A percentile compares a stretch with the other conserved stretches of the same genome.
phyloP scores from a whole-genome alignment of 441 rosid species.

The Viola pubescens region DNA sequence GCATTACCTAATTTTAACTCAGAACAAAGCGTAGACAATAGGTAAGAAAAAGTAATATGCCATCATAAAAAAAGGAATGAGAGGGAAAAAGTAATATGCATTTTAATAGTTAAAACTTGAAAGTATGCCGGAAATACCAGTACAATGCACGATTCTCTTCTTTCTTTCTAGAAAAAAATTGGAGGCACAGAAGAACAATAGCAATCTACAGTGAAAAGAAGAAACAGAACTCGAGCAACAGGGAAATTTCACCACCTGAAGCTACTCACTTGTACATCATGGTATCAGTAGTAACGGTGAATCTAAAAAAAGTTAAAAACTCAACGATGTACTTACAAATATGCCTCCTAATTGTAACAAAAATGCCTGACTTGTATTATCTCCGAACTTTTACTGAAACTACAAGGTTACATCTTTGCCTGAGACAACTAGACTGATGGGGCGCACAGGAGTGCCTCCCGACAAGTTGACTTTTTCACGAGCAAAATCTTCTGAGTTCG shows the following conservation, averaged over 20 bases:
- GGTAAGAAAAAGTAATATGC: too few species aligned
- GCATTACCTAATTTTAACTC: too few species aligned
- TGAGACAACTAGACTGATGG: conserved; percentile 2
- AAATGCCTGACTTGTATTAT: conserved; percentile 2
- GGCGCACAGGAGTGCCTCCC: too few species aligned
- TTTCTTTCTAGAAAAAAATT: too few species aligned
- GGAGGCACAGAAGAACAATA: too few species aligned
- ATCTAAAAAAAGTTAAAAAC: conserved; percentile 17
- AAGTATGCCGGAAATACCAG: too few species aligned
- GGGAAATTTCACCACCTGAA: conserved; percentile 12
- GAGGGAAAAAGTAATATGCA: too few species aligned
- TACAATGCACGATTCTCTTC: too few species aligned
- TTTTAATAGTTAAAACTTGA: too few species aligned
- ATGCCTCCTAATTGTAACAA: conserved; percentile 13
- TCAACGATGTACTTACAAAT: conserved; percentile 23
- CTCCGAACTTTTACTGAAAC: conserved; percentile 12
- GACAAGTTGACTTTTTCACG: conserved; percentile 6
- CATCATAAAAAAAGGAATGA: too few species aligned
- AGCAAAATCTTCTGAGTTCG: conserved; percentile 14
- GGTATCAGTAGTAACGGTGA: neutral
- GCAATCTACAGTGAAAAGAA: neutral
- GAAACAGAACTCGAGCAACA: neutral
- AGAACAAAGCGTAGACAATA: too few species aligned
- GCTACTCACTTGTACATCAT: conserved; percentile 1
- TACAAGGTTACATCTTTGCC: conserved; percentile 15